phyloP scores from a whole-genome alignment of 2,329 filamentous ascomycete genomes.

The Diaporthe citri region DNA sequence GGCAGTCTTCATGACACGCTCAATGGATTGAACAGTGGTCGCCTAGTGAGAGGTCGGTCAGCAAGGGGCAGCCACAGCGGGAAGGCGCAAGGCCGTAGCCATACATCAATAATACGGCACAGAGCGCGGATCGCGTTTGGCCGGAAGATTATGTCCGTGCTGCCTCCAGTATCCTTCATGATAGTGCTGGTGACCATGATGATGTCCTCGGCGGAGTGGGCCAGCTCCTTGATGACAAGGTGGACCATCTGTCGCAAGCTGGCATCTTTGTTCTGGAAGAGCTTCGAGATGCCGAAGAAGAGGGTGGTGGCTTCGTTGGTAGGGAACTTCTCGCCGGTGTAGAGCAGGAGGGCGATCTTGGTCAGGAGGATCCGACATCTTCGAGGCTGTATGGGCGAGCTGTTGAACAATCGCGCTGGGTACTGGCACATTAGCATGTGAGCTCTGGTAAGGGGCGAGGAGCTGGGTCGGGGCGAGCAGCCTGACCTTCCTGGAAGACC shows the following conservation, averaged over 20 bases:
- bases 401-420: constrained; percentile 98
- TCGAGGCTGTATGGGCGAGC: constrained; percentile 94
- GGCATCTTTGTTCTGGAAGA: constrained; percentile 99
- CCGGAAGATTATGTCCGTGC: constrained; percentile 92
- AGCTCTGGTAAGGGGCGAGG: constrained; percentile 42
- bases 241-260: constrained; percentile 99
- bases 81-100: constrained; percentile 56
- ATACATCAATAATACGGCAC: constrained; percentile 95
- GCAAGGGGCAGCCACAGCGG: constrained; percentile 25
- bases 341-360: constrained; percentile 95
- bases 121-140: constrained; percentile 96
- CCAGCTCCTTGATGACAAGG: constrained; percentile 97
- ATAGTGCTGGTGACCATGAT: constrained; percentile 99
- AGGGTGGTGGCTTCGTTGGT: constrained; percentile 97
- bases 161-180: constrained; percentile 98
- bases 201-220: constrained; percentile 94
- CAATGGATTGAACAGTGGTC: constrained; percentile 96
- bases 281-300: constrained; percentile 98
- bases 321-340: constrained; percentile 96
- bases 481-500: constrained; percentile 96
- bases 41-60: constrained; percentile 65
- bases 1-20: constrained; percentile 98
- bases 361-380: constrained; percentile 97
- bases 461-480: constrained; percentile 39
- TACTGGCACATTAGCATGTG: constrained; percentile 51